A percentile compares a stretch with the other conserved stretches of the same genome.
phyloP scores from a whole-genome alignment of 1,284 basidiomycete species.

The Athelia psychrophila region DNA sequence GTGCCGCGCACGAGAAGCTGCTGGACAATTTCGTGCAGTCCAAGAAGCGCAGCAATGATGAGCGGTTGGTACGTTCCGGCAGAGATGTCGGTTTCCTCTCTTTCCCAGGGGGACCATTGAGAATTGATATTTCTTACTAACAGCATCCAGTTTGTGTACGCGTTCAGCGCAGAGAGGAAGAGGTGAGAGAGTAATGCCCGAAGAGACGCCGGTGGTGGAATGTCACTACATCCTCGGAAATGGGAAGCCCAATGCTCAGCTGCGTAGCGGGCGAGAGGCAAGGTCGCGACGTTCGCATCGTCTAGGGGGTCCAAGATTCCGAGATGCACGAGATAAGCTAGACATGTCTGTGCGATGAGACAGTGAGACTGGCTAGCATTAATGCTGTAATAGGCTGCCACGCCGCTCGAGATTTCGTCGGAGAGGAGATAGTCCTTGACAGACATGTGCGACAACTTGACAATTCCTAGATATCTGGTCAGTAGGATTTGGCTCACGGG shows the following conservation, averaged over 20 bases:
- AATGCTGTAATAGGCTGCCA: background rate
- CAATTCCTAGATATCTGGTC: background rate
- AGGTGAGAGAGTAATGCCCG: background rate
- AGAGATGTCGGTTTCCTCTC: background rate
- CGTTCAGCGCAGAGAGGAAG: background rate
- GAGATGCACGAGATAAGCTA: background rate
- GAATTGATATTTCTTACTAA: too few relatives aligned
- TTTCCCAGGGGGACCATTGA: too few relatives aligned
- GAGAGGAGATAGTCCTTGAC: conserved; percentile 1
- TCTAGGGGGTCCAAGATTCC: background rate
- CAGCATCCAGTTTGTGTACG: background rate
- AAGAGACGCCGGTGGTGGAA: background rate
- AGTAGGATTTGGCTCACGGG: too few relatives aligned
- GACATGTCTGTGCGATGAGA: background rate
- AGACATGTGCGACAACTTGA: background rate
- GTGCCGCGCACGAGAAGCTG: too few relatives aligned
- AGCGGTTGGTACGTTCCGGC: too few relatives aligned
- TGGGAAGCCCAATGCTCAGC: background rate
- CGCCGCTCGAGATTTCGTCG: background rate
- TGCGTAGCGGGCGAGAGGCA: background rate
- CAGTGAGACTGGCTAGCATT: background rate
- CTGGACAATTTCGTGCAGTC: too few relatives aligned
- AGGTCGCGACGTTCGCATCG: background rate
- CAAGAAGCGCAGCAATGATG: too few relatives aligned
- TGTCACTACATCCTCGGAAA: background rate